Base-by-base conservation (phyloP, 2,329 filamentous ascomycete genomes). In the Triangularia setosa region DNA sequence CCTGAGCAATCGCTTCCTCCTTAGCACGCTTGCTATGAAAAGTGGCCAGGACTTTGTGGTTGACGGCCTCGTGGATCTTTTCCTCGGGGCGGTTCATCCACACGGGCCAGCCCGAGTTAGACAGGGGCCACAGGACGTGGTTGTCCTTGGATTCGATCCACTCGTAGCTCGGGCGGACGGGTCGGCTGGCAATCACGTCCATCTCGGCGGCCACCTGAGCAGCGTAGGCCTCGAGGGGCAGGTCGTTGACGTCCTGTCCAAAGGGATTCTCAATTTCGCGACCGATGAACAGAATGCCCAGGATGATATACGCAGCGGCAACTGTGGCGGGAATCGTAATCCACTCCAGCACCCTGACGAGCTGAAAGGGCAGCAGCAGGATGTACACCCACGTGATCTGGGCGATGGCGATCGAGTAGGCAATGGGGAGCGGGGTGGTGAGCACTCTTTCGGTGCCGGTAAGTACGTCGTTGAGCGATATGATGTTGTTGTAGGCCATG, bases 321-420 rank as follows among this genome's bases (percentile, higher is more conserved):
- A 91, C 79, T 30, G 86, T 87, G 16, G 84, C 89, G 0, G 89
- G 89, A 66, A 92, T 91, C 1, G 89, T 87, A 64, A 91, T 80
- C 88, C 88, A 92, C n/a, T 74, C 69, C 1, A 92, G 81, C 5
- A 75, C 72, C 1, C 74, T 71, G 72, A 82, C 85, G 3, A 92
- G 83, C 75, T 93, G 90, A 81, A 92, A 92, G 1, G 90, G 90
- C 11, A 92, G 80, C 57, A 89, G 79, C 67, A 90, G 78, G 58
- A 91, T 86, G 76, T 92, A 93, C 53, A 90, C 83, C 87, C 88
- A 91, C 11, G 90, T 89, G 71, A 93, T 92, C 74, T 92, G 90
- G 7, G 87, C 84, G 72, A 92, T 91, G 68, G 89, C 85, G 71
- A 93, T 92, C 68, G 84, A 85, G 79, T 92, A 92, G 40, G 89